Conservation (phyloP, 495 filamentous ascomycete genomes). For the Pyronema domesticum region DNA sequence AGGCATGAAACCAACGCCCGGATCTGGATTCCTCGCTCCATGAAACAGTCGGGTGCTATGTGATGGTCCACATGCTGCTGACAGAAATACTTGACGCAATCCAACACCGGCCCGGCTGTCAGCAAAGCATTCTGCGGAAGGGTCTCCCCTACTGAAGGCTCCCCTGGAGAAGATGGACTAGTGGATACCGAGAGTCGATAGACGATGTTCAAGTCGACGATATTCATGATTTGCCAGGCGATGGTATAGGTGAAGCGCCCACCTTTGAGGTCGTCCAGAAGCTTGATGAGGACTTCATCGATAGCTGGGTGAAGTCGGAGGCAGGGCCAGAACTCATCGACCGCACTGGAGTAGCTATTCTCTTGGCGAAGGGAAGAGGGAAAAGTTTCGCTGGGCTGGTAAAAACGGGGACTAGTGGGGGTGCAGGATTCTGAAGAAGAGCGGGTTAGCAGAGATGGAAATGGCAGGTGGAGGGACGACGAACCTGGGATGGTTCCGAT, state of each 20-base stretch:
- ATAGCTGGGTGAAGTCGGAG: background rate
- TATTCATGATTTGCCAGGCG: background rate
- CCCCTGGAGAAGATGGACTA: background rate
- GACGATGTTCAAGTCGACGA: background rate
- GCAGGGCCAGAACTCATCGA: background rate
- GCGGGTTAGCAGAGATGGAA: no score
- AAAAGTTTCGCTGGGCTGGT: background rate
- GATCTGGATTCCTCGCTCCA: background rate
- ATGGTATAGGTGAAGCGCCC: background rate
- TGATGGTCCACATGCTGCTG: background rate
- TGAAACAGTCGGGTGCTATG: constrained; percentile 1
- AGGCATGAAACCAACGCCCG: background rate
- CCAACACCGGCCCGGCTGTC: background rate
- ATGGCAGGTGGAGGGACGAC: no score
- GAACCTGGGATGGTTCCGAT: no score
- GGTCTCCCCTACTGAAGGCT: background rate
- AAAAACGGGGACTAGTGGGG: background rate
- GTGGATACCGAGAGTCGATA: background rate
- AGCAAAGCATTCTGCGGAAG: background rate
- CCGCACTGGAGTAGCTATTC: background rate
- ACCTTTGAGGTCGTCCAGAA: background rate
- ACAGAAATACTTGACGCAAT: background rate
- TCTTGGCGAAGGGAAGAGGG: background rate
- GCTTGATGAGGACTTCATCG: background rate
- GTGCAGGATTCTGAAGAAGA: background rate